Evolutionary conservation across 805 yeast genomes (phyloP).

Genomic region (Saturnispora mendoncae): DNA sequence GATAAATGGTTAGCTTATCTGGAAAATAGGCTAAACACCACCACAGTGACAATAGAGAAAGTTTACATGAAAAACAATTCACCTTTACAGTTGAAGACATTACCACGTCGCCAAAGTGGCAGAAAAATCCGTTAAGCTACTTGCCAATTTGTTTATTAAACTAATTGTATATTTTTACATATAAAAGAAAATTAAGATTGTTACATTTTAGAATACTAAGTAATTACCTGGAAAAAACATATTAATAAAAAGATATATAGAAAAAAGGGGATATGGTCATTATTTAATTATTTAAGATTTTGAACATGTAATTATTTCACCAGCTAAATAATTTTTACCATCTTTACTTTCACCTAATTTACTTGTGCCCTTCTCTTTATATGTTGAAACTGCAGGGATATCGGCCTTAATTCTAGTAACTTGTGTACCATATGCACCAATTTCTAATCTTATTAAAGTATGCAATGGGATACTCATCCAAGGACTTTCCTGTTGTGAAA

Average conservation of each 20-base stretch:
- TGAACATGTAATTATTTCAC: slow-evolving; percentile 38
- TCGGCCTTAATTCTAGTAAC: slow-evolving; percentile 90
- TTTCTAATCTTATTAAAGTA: slow-evolving; percentile 87
- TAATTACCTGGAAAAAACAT: not conserved
- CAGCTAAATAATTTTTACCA: slow-evolving; percentile 34
- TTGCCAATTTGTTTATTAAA: too few relatives aligned
- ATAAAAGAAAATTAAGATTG: too few relatives aligned
- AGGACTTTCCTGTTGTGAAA: slow-evolving; percentile 94
- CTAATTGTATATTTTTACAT: too few relatives aligned
- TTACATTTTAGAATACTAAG: too few relatives aligned
- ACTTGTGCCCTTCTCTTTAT: slow-evolving; percentile 86
- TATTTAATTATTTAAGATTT: too few relatives aligned
- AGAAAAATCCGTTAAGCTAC: too few relatives aligned
- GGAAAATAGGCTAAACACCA: not conserved
- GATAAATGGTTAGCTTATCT: not conserved
- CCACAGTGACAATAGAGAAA: not conserved
- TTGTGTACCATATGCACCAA: slow-evolving; percentile 84
- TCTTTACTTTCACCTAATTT: slow-evolving; percentile 45
- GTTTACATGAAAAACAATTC: too few relatives aligned
- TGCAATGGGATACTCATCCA: slow-evolving; percentile 99
- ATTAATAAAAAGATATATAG: not conserved
- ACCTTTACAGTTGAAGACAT: not conserved
- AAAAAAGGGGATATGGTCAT: too few relatives aligned
- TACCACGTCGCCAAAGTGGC: not conserved
- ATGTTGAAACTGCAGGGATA: slow-evolving; percentile 96